A percentile compares a stretch with the other conserved stretches of the same genome.
Evolutionary conservation across 2,329 filamentous ascomycete species (phyloP).

Genomic region (Fusarium mundagurra): DNA sequence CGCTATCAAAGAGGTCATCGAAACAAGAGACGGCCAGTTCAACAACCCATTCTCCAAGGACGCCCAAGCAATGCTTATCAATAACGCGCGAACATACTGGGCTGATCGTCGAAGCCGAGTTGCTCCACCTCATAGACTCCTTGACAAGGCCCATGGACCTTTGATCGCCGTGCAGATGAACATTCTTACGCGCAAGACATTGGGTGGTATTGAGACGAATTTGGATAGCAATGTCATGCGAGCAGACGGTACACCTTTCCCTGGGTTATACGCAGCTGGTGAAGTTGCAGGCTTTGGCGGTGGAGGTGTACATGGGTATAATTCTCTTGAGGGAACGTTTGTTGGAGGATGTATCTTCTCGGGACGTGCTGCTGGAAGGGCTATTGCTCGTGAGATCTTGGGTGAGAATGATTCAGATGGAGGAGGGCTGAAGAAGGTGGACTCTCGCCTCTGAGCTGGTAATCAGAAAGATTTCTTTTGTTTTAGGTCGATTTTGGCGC

Average conservation of each 20-base stretch:
- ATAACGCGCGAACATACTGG: conserved; percentile 66
- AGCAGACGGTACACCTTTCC: conserved; percentile 58
- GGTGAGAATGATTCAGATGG: conserved; percentile 1
- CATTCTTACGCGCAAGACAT: conserved; percentile 68
- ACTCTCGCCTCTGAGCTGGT: conserved; percentile 1
- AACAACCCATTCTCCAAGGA: conserved; percentile 68
- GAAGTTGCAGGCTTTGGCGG: conserved; percentile 70
- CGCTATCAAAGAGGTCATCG: conserved; percentile 57
- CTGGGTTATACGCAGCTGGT: conserved; percentile 67
- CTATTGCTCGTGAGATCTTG: conserved; percentile 59
- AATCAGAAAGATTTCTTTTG: background rate
- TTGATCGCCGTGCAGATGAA: conserved; percentile 70
- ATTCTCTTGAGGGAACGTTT: conserved; percentile 70
- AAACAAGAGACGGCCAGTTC: conserved; percentile 65
- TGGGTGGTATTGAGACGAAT: conserved; percentile 69
- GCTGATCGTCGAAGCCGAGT: conserved; percentile 62
- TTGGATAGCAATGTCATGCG: conserved; percentile 65
- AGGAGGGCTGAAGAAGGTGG: background rate
- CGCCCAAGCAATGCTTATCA: conserved; percentile 69
- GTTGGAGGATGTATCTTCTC: conserved; percentile 72
- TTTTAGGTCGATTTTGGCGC: background rate
- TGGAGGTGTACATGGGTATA: conserved; percentile 71
- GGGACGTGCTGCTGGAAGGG: conserved; percentile 64
- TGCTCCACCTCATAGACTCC: conserved; percentile 62
- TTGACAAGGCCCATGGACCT: conserved; percentile 65